Base-by-base conservation (phyloP, 257 asterid species). In the Forsythia suspensa region DNA sequence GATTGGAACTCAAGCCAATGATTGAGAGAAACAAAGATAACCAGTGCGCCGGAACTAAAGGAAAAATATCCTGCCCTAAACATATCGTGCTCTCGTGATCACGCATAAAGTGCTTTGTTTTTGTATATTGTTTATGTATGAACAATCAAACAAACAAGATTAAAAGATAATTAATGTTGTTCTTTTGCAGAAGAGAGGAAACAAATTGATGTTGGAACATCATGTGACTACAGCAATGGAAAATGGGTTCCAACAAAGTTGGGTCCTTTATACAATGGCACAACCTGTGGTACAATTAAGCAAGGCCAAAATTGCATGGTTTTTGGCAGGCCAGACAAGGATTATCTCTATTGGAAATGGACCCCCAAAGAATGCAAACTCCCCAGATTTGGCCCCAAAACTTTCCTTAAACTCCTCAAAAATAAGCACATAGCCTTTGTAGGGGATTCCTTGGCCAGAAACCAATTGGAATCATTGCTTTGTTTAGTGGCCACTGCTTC, bases 401-500 rank as follows among this genome's bases (percentile, higher is more conserved):
- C 65, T 0, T 94, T 94, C 85, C 96, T 94, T 18, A 29, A 74
- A n/a, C 83, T 87, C 67, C 46, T 88, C 61, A 63, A 67, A 36
- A 87, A 90, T 85, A 91, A 86, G 52, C 93, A 88, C 86, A 76
- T 94, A 7, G 97, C 92, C 7, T 94, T 94, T 83, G 95, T 94
- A 21, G 98, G 98, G 8, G 97, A 94, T 52, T 94, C 98, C 0
- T 46, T 94, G 3, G 98, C 97, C 6, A 82, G 98, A 66, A 94
- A 94, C 79, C 98, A 94, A 82, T 59, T 90, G 40, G 97, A 94
- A 34, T 92, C 98, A 5, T 68, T 94, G 46, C 83, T 94, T 16
- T 94, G 97, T 83, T 79, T 91, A 89, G 34, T 89, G 4, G 67
- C 94, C 20, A 75, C 94, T 9, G 82, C 70, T 7, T 86, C 93